These are phyloP conservation scores for Niebla homalea DNA, from an alignment of 495 filamentous ascomycete genomes.

Conservation along the genomic window DNA sequence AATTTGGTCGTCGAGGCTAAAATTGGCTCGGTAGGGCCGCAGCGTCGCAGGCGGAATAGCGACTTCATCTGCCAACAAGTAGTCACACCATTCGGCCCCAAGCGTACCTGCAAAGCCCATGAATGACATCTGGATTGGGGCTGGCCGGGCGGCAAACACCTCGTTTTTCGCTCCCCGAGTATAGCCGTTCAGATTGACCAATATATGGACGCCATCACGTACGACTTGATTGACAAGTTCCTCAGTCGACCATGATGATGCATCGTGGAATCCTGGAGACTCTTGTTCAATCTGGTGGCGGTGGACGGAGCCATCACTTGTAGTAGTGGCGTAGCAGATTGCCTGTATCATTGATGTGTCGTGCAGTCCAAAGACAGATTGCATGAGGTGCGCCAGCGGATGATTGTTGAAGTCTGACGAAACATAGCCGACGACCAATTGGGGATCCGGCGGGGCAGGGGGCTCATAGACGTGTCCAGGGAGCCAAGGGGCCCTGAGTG, in stretches of 20 bases:
- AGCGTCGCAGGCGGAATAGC: slow-evolving; percentile 76
- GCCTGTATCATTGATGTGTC: slow-evolving; percentile 59
- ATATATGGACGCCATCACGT: slow-evolving; percentile 85
- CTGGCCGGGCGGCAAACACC: slow-evolving; percentile 87
- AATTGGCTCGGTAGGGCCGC: slow-evolving; percentile 60
- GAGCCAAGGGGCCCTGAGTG: slow-evolving; percentile 75
- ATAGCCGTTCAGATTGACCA: slow-evolving; percentile 96
- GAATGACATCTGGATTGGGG: slow-evolving; percentile 98
- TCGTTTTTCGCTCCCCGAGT: slow-evolving; percentile 96
- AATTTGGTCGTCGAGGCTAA: slow-evolving; percentile 57
- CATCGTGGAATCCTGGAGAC: slow-evolving; percentile 83
- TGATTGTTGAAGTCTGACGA: slow-evolving; percentile 99
- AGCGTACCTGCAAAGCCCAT: slow-evolving; percentile 98
- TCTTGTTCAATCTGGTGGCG: slow-evolving; percentile 90
- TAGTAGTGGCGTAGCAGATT: slow-evolving; percentile 93
- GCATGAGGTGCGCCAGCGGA: slow-evolving; percentile 92
- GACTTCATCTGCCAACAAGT: slow-evolving; percentile 79
- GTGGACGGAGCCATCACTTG: slow-evolving; percentile 82
- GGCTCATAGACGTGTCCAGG: slow-evolving; percentile 69
- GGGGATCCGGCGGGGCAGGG: slow-evolving; percentile 66
- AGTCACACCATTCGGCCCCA: slow-evolving; percentile 98
- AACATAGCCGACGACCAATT: slow-evolving; percentile 85
- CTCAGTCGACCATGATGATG: slow-evolving; percentile 75
- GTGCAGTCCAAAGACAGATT: slow-evolving; percentile 95
- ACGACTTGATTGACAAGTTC: slow-evolving; percentile 80